A percentile compares a stretch with the other conserved stretches of the same genome.
Evolutionary conservation across 1,284 basidiomycete species (phyloP).

Genomic region (Puccinia hordei): DNA sequence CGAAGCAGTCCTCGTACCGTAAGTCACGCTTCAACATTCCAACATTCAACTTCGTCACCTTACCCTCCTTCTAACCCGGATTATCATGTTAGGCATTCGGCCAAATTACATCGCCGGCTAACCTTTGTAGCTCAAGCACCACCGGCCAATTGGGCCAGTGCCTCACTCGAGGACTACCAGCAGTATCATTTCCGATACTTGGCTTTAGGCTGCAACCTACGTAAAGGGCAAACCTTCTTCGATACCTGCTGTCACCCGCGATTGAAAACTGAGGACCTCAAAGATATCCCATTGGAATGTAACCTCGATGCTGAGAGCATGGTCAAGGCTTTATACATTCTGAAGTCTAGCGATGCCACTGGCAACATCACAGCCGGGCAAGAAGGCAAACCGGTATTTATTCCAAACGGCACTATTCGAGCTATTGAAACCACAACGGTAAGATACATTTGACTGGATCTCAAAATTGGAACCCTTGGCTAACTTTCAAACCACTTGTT

Average conservation of each 20-base stretch:
- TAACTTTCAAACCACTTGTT: no score
- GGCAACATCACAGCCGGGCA: constrained; percentile 27
- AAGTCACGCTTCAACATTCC: neutral
- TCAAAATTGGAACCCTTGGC: no score
- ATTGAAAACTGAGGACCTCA: constrained; percentile 13
- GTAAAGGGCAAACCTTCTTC: constrained; percentile 38
- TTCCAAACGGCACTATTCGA: constrained; percentile 39
- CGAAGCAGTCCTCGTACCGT: constrained; percentile 31
- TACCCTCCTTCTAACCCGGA: neutral
- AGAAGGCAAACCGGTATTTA: constrained; percentile 33
- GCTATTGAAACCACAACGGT: neutral
- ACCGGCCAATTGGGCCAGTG: constrained; percentile 31
- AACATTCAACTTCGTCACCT: neutral
- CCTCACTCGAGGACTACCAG: constrained; percentile 40
- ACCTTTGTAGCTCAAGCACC: constrained; percentile 44
- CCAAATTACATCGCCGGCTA: constrained; percentile 36
- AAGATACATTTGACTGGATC: no score
- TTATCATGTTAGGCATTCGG: constrained; percentile 24
- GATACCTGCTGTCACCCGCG: constrained; percentile 45
- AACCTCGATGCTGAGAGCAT: constrained; percentile 33
- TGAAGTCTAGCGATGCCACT: constrained; percentile 27
- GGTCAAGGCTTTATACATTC: constrained; percentile 30
- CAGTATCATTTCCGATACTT: constrained; percentile 44
- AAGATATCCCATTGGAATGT: constrained; percentile 42
- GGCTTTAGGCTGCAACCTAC: constrained; percentile 30